Evolutionary conservation across 2,329 filamentous ascomycete species (phyloP), one percentile per base, ranked within the genome.

Genomic region (Lachnellula cervina): DNA sequence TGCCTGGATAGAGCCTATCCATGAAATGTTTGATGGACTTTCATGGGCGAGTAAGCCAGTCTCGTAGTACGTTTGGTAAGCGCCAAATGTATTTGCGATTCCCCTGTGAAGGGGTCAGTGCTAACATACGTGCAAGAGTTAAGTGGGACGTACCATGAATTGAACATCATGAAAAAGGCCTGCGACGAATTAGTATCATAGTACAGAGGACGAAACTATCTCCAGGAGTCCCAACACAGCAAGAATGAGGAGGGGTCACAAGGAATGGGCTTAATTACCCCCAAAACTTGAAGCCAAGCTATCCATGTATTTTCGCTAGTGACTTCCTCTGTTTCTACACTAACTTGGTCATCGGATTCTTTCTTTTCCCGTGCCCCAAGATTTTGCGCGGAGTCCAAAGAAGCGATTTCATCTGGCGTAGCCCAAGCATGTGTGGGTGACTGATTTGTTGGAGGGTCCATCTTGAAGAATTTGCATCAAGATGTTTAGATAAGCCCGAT

Each of bases 211-310:
- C 4, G 9, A 32, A 11, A 11, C 1, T 9, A 7, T 32, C 28
- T 32, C 9, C 28, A 9, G 28, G 28, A 8, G 28, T 28, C 8
- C 8, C 28, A 32, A 32, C 28, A 32, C 8, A 32, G 28, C 28
- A 32, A 11, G 28, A 11, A 11, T 4, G 28, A 32, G 28, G 28
- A 11, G 8, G 4, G 8, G 8, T 2, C 7, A 32, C 8, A 32
- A 11, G 11, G 28, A 32, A 32, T 11, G 28, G 28, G 28, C 9
- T 32, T 32, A 8, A 32, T 32, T 32, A 32, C 28, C 11, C 80
- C 71, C 2, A 74, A 71, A 3, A 79, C 79, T 62, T 83, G 81
- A 0, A 74, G 69, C 80, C 80, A 83, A n/a, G 81, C 81, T 34
- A 47, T 42, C 0, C 54, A n/a, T n/a, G 42, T 44, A 44, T 43